A percentile compares a stretch with the other conserved stretches of the same genome.
These are phyloP conservation scores for Leishmania lainsoni DNA, from an alignment of 208 protist genomes.

Conservation along the genomic window DNA sequence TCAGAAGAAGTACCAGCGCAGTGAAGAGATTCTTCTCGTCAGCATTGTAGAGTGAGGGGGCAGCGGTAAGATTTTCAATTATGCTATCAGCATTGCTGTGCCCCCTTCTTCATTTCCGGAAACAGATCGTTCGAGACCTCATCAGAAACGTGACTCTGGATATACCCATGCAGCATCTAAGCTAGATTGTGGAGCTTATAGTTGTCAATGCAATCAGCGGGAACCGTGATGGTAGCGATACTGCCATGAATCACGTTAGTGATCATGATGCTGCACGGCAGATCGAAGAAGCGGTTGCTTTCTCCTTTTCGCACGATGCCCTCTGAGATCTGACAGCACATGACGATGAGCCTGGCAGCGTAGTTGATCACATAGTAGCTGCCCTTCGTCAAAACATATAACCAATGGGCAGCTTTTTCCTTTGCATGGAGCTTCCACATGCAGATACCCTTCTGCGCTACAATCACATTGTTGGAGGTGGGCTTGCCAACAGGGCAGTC, in stretches of 20 bases:
- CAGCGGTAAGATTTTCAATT: constrained; percentile 37
- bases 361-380: constrained; percentile 66
- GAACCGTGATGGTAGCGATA: constrained; percentile 60
- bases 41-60: constrained; percentile 21
- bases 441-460: constrained; percentile 58
- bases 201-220: constrained; percentile 40
- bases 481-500: constrained; percentile 65
- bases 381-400: constrained; percentile 36
- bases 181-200: constrained; percentile 58
- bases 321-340: constrained; percentile 51
- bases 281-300: constrained; percentile 36
- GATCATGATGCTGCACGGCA: constrained; percentile 40
- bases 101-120: constrained; percentile 38
- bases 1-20: constrained; percentile 38
- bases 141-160: constrained; percentile 38
- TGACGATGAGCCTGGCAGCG: constrained; percentile 49
- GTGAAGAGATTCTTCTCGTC: constrained; percentile 47
- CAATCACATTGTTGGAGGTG: constrained; percentile 58
- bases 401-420: constrained; percentile 45
- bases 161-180: constrained; percentile 22
- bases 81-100: constrained; percentile 30
- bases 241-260: constrained; percentile 58
- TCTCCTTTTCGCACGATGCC: constrained; percentile 28
- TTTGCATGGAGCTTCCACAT: constrained; percentile 36
- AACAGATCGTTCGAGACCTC: constrained; percentile 42